Evolutionary conservation across 1,284 basidiomycete genomes (phyloP).

Genomic region (Sanghuangporus sanghuang): DNA sequence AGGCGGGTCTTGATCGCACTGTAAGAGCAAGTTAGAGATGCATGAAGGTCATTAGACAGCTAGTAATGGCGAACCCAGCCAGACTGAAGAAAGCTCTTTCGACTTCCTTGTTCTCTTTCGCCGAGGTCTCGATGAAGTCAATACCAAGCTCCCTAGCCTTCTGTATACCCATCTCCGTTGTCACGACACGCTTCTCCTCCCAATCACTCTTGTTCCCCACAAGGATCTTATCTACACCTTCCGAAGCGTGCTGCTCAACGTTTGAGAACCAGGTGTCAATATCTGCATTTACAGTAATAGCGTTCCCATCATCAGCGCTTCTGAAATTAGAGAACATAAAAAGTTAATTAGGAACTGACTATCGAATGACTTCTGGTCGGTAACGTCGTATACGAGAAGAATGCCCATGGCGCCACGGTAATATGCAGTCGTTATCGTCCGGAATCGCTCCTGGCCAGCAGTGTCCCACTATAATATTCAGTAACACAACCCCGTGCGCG

Average conservation of each 20-base stretch:
- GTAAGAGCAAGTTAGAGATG: slow-evolving; percentile 12
- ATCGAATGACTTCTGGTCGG: slow-evolving; percentile 96
- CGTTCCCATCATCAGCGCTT: not conserved
- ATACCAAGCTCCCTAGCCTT: slow-evolving; percentile 88
- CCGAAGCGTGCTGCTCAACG: slow-evolving; percentile 98
- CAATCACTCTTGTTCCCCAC: slow-evolving; percentile 99
- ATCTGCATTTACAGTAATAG: slow-evolving; percentile 51
- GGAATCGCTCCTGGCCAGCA: slow-evolving; percentile 98
- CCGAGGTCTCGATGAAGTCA: slow-evolving; percentile 96
- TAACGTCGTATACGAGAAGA: slow-evolving; percentile 97
- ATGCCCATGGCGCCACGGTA: slow-evolving; percentile 99
- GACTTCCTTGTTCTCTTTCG: slow-evolving; percentile 96
- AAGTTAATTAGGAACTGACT: slow-evolving; percentile 52
- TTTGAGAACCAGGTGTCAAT: slow-evolving; percentile 99
- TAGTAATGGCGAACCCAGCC: slow-evolving; percentile 63
- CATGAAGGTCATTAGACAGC: not conserved
- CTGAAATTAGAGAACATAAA: not conserved
- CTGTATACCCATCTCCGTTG: slow-evolving; percentile 78
- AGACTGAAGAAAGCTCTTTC: slow-evolving; percentile 99
- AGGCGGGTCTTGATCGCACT: slow-evolving; percentile 97
- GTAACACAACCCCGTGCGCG: slow-evolving; percentile 6
- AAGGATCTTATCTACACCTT: slow-evolving; percentile 98
- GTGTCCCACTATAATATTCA: slow-evolving; percentile 82
- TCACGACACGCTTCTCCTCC: slow-evolving; percentile 93
- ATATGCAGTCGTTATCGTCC: slow-evolving; percentile 99